Evolutionary conservation across 768 basidiomycete genomes (phyloP).

Genomic region (Mrakia gelida): DNA sequence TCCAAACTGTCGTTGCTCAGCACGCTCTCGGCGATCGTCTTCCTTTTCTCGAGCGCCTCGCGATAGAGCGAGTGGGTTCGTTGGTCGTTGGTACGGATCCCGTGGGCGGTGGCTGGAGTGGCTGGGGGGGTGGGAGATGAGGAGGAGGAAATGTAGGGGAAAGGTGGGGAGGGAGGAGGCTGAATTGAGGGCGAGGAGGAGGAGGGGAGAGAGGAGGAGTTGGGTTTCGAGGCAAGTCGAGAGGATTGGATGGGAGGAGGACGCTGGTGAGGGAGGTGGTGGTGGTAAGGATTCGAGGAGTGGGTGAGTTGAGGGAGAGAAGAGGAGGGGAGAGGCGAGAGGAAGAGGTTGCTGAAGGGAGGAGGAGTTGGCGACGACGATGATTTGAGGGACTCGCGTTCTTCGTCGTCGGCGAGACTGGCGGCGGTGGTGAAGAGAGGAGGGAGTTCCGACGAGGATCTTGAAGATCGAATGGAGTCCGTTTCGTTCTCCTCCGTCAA

Average conservation of each 20-base stretch:
- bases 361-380: too few species aligned
- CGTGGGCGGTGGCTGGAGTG: not conserved
- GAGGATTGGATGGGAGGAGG: not conserved
- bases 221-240: not conserved
- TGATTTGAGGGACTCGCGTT: not conserved
- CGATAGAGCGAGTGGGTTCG: not conserved
- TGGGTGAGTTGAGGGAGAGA: not conserved
- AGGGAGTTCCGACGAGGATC: not conserved
- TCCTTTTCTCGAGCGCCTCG: not conserved
- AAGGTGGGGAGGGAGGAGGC: not conserved
- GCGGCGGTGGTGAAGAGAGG: not conserved
- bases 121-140: not conserved
- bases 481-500: not conserved
- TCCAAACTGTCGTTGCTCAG: not conserved
- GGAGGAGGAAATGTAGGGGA: not conserved
- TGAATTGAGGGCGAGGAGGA: not conserved
- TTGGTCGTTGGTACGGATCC: not conserved
- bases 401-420: not conserved
- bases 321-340: too few species aligned
- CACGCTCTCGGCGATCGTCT: not conserved
- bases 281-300: not conserved
- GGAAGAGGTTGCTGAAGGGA: too few species aligned
- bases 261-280: not conserved
- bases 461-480: not conserved
- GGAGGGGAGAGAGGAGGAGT: not conserved